phyloP scores from a whole-genome alignment of 2,329 filamentous ascomycete genomes.

The Monosporascus sp. region DNA sequence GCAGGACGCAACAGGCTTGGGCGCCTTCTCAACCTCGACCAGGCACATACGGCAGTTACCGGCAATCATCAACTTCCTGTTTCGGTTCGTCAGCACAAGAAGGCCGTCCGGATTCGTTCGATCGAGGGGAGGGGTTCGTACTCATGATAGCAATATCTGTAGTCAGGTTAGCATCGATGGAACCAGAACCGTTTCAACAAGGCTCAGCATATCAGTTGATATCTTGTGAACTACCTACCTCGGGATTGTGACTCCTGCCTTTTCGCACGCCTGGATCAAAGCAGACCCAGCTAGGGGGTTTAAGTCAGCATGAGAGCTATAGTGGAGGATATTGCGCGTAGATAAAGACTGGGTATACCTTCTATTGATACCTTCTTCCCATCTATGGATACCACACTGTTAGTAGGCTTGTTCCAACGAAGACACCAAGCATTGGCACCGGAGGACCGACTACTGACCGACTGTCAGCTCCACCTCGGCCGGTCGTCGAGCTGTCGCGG shows the following conservation, averaged over 20 bases:
- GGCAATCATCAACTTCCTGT: constrained; percentile 94
- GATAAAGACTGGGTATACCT: constrained; percentile 51
- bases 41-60: constrained; percentile 99
- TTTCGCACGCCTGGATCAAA: constrained; percentile 98
- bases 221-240: constrained; percentile 48
- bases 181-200: background rate
- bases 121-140: constrained; percentile 42
- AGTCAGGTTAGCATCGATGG: constrained; percentile 26
- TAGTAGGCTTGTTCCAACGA: constrained; percentile 19
- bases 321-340: constrained; percentile 1
- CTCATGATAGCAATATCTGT: constrained; percentile 98
- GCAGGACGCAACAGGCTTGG: constrained; percentile 96
- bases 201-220: constrained; percentile 6
- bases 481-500: constrained; percentile 68
- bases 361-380: constrained; percentile 98
- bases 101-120: constrained; percentile 5
- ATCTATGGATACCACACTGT: constrained; percentile 50
- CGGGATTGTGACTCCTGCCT: constrained; percentile 85
- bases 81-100: constrained; percentile 36
- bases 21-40: constrained; percentile 93
- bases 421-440: background rate
- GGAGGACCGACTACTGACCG: constrained; percentile 49
- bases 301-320: constrained; percentile 21
- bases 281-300: constrained; percentile 76
- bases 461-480: constrained; percentile 97